phyloP scores from a whole-genome alignment of 805 yeast genomes.

The Saccharomycopsis fermentans region DNA sequence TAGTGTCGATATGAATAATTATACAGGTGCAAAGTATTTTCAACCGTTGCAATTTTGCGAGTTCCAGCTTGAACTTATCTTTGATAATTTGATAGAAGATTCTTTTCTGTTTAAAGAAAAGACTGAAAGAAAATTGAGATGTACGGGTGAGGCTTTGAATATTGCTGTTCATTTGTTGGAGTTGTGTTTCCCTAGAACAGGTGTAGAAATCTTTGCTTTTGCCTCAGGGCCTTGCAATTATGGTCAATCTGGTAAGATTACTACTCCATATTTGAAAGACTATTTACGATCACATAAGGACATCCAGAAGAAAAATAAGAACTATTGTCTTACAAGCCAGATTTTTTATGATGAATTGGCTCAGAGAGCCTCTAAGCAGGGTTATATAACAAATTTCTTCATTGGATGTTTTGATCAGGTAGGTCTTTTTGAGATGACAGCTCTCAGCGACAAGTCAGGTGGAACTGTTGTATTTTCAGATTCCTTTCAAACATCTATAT shows the following conservation, averaged over 20 bases:
- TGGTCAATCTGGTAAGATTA: constrained; percentile 52
- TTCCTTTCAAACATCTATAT: constrained; percentile 56
- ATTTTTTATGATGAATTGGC: constrained; percentile 43
- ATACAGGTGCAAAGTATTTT: constrained; percentile 32
- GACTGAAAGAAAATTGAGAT: constrained; percentile 39
- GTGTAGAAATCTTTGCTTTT: constrained; percentile 45
- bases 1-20: neutral
- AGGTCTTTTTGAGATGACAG: constrained; percentile 59
- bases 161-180: constrained; percentile 33
- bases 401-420: constrained; percentile 63
- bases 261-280: constrained; percentile 44
- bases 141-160: constrained; percentile 52
- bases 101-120: constrained; percentile 35
- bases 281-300: constrained; percentile 62
- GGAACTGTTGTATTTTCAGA: constrained; percentile 56
- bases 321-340: constrained; percentile 26
- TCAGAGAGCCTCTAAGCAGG: constrained; percentile 35
- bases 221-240: constrained; percentile 56
- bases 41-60: constrained; percentile 41
- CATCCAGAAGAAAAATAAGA: constrained; percentile 29
- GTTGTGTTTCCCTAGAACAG: constrained; percentile 35
- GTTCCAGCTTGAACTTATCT: constrained; percentile 37
- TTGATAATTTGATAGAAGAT: constrained; percentile 41
- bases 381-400: constrained; percentile 47
- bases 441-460: constrained; percentile 46